These are phyloP conservation scores for Pythium rishiriense DNA, from an alignment of 352 stramenopile species.

Conservation along the genomic window DNA sequence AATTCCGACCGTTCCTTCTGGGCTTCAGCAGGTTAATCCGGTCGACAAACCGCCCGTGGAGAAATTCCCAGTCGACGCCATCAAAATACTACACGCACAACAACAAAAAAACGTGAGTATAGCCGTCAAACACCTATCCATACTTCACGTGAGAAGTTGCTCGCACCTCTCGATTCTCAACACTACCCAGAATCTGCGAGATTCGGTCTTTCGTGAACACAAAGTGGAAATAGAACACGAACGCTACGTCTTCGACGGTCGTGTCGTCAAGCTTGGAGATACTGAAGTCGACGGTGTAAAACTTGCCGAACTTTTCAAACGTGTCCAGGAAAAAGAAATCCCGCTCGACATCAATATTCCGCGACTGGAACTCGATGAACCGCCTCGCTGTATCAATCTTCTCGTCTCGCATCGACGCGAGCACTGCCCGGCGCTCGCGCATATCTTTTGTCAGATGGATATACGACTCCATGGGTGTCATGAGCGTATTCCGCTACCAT, in stretches of 20 bases:
- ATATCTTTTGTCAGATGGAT: slow-evolving; percentile 50
- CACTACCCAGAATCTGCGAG: slow-evolving; percentile 50
- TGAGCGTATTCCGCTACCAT: slow-evolving; percentile 53
- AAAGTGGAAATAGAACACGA: slow-evolving; percentile 62
- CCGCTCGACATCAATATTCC: slow-evolving; percentile 48
- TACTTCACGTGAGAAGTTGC: neutral
- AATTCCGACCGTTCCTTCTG: slow-evolving; percentile 31
- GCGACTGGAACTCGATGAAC: slow-evolving; percentile 51
- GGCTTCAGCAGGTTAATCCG: slow-evolving; percentile 50
- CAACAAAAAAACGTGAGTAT: neutral
- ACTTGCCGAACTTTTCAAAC: slow-evolving; percentile 69
- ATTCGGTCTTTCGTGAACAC: slow-evolving; percentile 52
- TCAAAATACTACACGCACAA: slow-evolving; percentile 55
- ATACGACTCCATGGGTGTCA: slow-evolving; percentile 67
- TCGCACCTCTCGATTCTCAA: slow-evolving; percentile 49
- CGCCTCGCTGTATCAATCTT: slow-evolving; percentile 43
- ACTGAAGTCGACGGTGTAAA: slow-evolving; percentile 70
- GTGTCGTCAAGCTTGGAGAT: slow-evolving; percentile 48
- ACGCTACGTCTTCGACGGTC: slow-evolving; percentile 44
- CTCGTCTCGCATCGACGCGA: slow-evolving; percentile 44
- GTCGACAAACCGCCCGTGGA: slow-evolving; percentile 63
- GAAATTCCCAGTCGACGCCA: slow-evolving; percentile 44
- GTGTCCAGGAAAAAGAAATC: slow-evolving; percentile 70
- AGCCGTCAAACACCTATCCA: neutral
- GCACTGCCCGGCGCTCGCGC: slow-evolving; percentile 32